Conservation (phyloP, 495 filamentous ascomycete genomes). For the Opeltia flavorubescens region DNA sequence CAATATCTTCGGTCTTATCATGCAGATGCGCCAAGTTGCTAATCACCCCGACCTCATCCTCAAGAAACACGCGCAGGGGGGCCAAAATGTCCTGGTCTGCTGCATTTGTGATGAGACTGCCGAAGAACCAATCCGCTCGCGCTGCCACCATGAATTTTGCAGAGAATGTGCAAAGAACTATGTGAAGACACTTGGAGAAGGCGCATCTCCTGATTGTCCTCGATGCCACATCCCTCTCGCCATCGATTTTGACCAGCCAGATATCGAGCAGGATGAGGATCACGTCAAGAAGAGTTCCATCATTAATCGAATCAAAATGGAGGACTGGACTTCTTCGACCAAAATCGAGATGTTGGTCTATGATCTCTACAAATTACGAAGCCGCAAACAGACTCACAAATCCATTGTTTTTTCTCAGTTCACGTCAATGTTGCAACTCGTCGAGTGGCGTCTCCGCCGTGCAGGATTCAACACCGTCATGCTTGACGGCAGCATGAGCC, state of each 20-base stretch:
- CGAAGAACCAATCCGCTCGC: conserved; percentile 82
- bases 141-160: conserved; percentile 92
- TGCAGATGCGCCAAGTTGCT: conserved; percentile 78
- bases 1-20: conserved; percentile 44
- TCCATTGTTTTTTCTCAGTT: conserved; percentile 67
- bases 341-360: conserved; percentile 96
- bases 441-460: conserved; percentile 89
- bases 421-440: conserved; percentile 58
- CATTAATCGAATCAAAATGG: conserved; percentile 95
- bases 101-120: conserved; percentile 90
- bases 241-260: conserved; percentile 87
- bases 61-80: conserved; percentile 69
- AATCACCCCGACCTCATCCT: conserved; percentile 91
- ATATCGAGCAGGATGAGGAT: conserved; percentile 76
- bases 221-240: conserved; percentile 78
- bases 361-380: conserved; percentile 76
- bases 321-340: conserved; percentile 90
- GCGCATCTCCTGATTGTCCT: conserved; percentile 63
- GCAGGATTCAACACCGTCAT: conserved; percentile 96
- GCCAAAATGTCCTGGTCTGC: conserved; percentile 84
- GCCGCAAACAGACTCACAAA: conserved; percentile 81
- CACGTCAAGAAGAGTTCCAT: conserved; percentile 84
- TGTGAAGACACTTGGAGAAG: conserved; percentile 44
- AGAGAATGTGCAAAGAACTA: conserved; percentile 78
- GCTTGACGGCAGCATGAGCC: conserved; percentile 92